Evolutionary conservation across 2,329 filamentous ascomycete species (phyloP), one percentile per base, ranked within the genome.

Genomic region (Penicillium griseofulvum): DNA sequence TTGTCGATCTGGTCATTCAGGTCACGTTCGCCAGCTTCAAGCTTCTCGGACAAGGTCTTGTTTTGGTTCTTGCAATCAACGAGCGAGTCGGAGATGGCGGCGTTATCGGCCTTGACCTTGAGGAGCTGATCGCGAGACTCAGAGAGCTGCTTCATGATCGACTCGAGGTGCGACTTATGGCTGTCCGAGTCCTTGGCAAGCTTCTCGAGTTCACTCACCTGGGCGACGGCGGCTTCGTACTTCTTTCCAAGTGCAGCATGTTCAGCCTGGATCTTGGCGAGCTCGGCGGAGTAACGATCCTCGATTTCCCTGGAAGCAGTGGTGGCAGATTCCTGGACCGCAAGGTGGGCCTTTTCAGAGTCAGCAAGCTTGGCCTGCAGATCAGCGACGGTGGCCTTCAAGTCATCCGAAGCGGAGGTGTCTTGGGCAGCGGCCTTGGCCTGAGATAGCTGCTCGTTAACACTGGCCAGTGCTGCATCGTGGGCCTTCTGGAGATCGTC

Each of bases 191-290:
- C 87, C 28, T 88, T 88, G 57, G 95, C 78, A 33, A 91, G 90
- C 65, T 88, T 82, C 54, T 92, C 91, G 71, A 96, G 94, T 29
- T 91, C 89, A 52, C 95, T 90, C 45, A 95, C 79, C 55, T 87
- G 85, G 65, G 73, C 56, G 67, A 65, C 53, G 58, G 74, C 50
- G n/a, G 65, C 62, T 52, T 70, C 59, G 52, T 67, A 65, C 33
- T 72, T 70, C 57, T 68, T 52, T 44, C 81, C 79, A 52, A 81
- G 76, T 38, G 79, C 71, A 48, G 71, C 72, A 43, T 77, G 76
- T 49, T 80, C 76, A 34, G 68, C 58, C 38, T 71, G 59, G 41
- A 74, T 65, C 62, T 75, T 76, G 49, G 76, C 72, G 56, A 81
- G 75, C 46, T 81, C 79, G 43, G 78, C 75, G 44, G 76, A 74